Evolutionary conservation across 768 basidiomycete species (phyloP).

Genomic region (Suillus subaureus): DNA sequence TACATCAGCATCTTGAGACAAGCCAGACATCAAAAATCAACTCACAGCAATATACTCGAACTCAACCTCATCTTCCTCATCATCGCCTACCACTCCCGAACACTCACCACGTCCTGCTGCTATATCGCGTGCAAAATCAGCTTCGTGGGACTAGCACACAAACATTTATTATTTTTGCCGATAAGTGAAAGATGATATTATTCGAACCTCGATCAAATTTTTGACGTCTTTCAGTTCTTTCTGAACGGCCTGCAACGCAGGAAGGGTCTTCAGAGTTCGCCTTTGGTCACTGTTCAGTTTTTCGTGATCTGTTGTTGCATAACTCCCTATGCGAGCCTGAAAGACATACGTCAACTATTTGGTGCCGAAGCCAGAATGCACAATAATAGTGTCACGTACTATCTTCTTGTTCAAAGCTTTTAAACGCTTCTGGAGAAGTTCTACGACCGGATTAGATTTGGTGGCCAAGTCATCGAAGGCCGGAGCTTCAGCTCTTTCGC

Average conservation of each 20-base stretch:
- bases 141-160: slow-evolving; percentile 56
- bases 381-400: slow-evolving; percentile 45
- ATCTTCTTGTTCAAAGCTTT: slow-evolving; percentile 84
- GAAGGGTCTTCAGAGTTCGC: slow-evolving; percentile 68
- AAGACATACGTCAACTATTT: slow-evolving; percentile 9
- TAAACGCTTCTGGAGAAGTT: slow-evolving; percentile 78
- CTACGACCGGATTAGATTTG: slow-evolving; percentile 72
- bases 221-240: slow-evolving; percentile 86
- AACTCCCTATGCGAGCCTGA: slow-evolving; percentile 73
- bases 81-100: slow-evolving; percentile 21
- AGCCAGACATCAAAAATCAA: slow-evolving; percentile 10
- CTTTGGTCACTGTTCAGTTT: slow-evolving; percentile 90
- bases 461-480: slow-evolving; percentile 45
- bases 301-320: slow-evolving; percentile 65
- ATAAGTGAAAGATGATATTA: slow-evolving; percentile 1
- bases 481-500: slow-evolving; percentile 51
- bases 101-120: too few relatives aligned
- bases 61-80: slow-evolving; percentile 48
- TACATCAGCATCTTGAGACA: background rate
- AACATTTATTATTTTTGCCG: slow-evolving; percentile 6
- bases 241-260: slow-evolving; percentile 73
- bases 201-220: slow-evolving; percentile 76
- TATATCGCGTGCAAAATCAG: slow-evolving; percentile 63
- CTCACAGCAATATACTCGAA: slow-evolving; percentile 51
- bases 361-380: background rate